Conservation (phyloP, 768 basidiomycete genomes). For the Macrolepiota fuliginosa region DNA sequence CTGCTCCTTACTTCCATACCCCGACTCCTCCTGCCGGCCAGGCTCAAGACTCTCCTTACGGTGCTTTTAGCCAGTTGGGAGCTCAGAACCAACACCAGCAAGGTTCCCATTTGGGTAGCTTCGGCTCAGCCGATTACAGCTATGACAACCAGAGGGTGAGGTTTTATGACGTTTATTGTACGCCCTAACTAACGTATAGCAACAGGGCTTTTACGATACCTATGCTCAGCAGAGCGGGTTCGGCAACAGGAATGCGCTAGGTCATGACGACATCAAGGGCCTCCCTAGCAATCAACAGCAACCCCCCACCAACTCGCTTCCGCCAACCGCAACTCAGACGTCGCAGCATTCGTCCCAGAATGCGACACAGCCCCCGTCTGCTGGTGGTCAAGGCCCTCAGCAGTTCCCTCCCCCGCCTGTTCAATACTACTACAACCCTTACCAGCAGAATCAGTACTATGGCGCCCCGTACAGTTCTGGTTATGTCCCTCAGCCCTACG, state of each 20-base stretch:
- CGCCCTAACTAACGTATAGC: conserved; percentile 20
- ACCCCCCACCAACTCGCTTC: conserved; percentile 41
- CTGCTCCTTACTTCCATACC: conserved; percentile 69
- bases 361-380: conserved; percentile 55
- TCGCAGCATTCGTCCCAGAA: conserved; percentile 55
- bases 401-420: conserved; percentile 67
- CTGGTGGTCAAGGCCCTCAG: conserved; percentile 61
- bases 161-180: conserved; percentile 20
- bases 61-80: conserved; percentile 63
- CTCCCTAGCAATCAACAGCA: conserved; percentile 60
- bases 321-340: conserved; percentile 51
- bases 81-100: conserved; percentile 61
- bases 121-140: conserved; percentile 62
- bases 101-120: conserved; percentile 51
- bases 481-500: conserved; percentile 67
- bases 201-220: conserved; percentile 74
- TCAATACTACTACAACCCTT: conserved; percentile 54
- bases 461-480: conserved; percentile 62
- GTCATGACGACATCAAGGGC: conserved; percentile 77
- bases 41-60: conserved; percentile 60
- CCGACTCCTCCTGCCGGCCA: conserved; percentile 72
- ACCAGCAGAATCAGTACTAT: conserved; percentile 76
- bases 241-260: conserved; percentile 58
- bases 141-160: conserved; percentile 69
- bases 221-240: conserved; percentile 66